Base-by-base conservation (phyloP, 148 eudicot genomes). In the Selenicereus undatus region DNA sequence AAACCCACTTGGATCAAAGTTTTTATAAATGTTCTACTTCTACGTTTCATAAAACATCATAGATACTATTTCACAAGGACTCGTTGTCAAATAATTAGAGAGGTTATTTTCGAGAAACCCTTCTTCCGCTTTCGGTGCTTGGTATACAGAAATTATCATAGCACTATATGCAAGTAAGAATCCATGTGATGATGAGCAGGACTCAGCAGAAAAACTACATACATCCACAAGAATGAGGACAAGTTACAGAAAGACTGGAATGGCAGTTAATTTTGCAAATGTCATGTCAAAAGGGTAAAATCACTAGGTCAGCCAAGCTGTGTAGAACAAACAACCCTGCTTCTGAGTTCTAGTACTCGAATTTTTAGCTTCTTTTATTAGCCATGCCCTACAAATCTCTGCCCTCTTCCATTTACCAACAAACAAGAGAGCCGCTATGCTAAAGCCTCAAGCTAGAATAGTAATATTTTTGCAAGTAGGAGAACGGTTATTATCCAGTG, bases 131-230 rank as follows among this genome's bases (percentile, higher is more conserved):
- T 39, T 39, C 43, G 43, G 43, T 39, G 43, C 43, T 39, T 39
- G 3, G 7, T 1, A 39, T 39, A 39, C 43, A 39, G 3, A 39
- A 39, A 7, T 39, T 39, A 39, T 39, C 52, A 48, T 48, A 10
- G 14, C 52, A 48, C 52, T 48, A 69, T 14, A 71, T 11, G 43
- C 43, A 29, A 65, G 16, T 32, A 5, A 32, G 11, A 13, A 35
- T 71, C 74, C 74, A 71, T 71, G 74, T 71, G 74, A 32, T 30
- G 8, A 35, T 11, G 43, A 71, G 74, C 74, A 71, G 74, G 30
- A 48, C 52, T 39, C 7, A 48, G 52, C 13, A 48, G 52, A 1
- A 48, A 11, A 8, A 48, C 52, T 12, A 48, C 10, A 48, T 48
- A 48, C 52, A 12, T 48, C 12, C 52, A 12, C 2, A 48, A 48